Evolutionary conservation across 306 rosid genomes (phyloP).

Genomic region (Gillenia trifoliata): DNA sequence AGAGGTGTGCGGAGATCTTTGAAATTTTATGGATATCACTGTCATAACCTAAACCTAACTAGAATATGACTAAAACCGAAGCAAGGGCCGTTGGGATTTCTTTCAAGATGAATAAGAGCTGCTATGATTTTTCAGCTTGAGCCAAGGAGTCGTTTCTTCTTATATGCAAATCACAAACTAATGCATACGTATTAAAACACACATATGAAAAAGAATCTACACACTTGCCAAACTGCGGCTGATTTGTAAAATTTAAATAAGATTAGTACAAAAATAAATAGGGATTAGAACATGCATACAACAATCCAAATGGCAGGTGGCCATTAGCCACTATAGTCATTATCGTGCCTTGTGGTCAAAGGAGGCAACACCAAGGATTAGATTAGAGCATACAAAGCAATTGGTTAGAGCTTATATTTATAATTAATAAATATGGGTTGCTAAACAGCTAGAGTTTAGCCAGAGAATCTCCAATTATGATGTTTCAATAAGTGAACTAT

Average conservation of each 20-base stretch:
- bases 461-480: not conserved
- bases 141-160: too few relatives aligned
- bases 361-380: constrained; percentile 1
- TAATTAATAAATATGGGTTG: not conserved
- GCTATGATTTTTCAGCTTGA: too few relatives aligned
- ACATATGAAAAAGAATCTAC: accelerated
- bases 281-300: not conserved
- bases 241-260: not conserved
- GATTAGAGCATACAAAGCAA: not conserved
- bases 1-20: not conserved
- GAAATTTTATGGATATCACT: not conserved
- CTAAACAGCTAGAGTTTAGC: not conserved
- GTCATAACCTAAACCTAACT: too few relatives aligned
- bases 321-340: not conserved
- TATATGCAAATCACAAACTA: too few relatives aligned
- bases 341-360: not conserved
- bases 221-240: too few relatives aligned
- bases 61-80: too few relatives aligned
- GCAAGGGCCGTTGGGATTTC: too few relatives aligned
- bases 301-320: not conserved
- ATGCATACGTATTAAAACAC: too few relatives aligned
- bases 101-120: too few relatives aligned
- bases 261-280: too few relatives aligned
- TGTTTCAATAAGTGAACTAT: not conserved
- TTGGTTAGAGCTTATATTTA: not conserved